Evolutionary conservation across 2,329 filamentous ascomycete genomes (phyloP), one percentile per base, ranked within the genome.

Genomic region (Fusarium sp.): DNA sequence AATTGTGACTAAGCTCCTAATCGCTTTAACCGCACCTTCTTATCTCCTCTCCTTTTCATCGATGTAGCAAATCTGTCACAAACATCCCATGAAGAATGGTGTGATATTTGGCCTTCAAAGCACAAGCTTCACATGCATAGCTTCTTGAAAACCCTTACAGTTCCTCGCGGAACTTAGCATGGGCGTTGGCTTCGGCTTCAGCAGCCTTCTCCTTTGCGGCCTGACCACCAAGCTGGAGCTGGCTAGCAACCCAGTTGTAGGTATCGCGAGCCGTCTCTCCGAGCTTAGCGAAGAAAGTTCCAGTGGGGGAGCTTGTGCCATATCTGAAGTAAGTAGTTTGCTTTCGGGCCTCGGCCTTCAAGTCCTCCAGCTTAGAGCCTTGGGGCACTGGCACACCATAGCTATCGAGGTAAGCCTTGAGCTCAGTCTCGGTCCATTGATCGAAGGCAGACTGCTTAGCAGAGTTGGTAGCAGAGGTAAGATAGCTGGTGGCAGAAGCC

Each of bases 401-500:
- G 64, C 88, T 91, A 75, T 95, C 92, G 8, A 95, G 86, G 74
- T 94, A 95, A 2, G 86, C 81, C 83, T 95, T 94, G 64, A 96
- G 82, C 24, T 95, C 91, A 44, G 85, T 86, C 72, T 88, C 85
- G 56, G 85, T 91, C 92, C 92, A 95, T 1, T 86, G 87, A 51
- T 93, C 88, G 67, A 95, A 95, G 2, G 86, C 82, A 23, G 79
- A 83, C 46, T 88, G 82, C 81, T 92, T 93, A 46, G 84, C 90
- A 11, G 85, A 75, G 56, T 85, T 85, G 6, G 91, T 92, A 26
- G 88, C 88, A 60, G 88, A 81, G 11, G 89, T 81, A 4, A 94
- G 82, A 72, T 91, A 92, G 54, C 86, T 91, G 10, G 91, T 94
- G 11, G 88, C 88, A 4, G 90, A 90, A 17, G 91, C 91, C 69